Base-by-base conservation (phyloP, 2,329 filamentous ascomycete species). In the Colletotrichum abscissum region DNA sequence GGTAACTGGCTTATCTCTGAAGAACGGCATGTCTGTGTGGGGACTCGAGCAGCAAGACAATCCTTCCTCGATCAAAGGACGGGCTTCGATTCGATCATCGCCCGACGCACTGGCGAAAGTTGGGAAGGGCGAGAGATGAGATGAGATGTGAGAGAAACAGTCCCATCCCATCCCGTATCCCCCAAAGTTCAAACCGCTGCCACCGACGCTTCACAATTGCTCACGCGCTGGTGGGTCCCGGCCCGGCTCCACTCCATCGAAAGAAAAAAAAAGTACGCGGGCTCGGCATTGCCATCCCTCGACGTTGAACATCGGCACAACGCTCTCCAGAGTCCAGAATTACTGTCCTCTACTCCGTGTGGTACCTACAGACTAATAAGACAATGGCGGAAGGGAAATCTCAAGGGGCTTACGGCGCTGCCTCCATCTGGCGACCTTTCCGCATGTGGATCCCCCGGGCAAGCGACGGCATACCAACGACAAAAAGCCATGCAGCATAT, bases 101-200 rank as follows among this genome's bases (percentile, higher is more conserved):
- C 62, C 62, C 30, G 38, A 62, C 33, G 62, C 11, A 57, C 60
- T 66, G 58, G 65, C 65, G 26, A 24, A 49, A 33, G 49, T n/a
- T 16, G 38, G 33, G 46, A 59, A 54, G 55, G 42, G 60, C 24
- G 46, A 56, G 33, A 66, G 67, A 71, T 66, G 60, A 71, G 71
- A 71, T 73, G 71, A 72, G 65, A 72, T 69, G 65, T 70, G 67
- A 71, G 71, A 65, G 60, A 73, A 69, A 64, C 38, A 46, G 42
- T 30, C 12, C 33, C 63, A 69, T 68, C 57, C 35, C 52, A 63
- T 4, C 19, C 33, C 33, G 33, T 11, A 35, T 35, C 33, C 33
- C 42, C 42, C 42, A 22, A 49, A 49, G 42, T 49, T 49, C 42
- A 67, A n/a, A 52, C 49, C 38, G 52, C 67, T 69, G 69, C 58